A percentile compares a stretch with the other conserved stretches of the same genome.
phyloP scores from a whole-genome alignment of 225 moss, liverwort and hornwort species.

The Neckera pumila region DNA sequence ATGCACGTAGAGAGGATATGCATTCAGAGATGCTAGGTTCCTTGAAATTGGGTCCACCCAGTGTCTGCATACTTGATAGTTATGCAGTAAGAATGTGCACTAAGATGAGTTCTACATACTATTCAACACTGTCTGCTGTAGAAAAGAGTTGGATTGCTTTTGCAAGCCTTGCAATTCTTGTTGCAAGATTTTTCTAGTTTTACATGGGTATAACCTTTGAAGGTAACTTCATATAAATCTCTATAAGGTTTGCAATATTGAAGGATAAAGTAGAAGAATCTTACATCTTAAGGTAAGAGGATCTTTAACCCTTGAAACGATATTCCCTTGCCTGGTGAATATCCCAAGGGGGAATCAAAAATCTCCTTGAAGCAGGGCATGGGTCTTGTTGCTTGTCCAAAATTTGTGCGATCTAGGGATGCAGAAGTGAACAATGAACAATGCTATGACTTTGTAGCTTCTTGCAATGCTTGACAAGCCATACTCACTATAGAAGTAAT shows the following conservation, averaged over 20 bases:
- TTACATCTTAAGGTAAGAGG: background rate
- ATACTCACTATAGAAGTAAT: background rate
- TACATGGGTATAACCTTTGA: background rate
- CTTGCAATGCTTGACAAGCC: background rate
- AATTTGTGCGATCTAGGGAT: background rate
- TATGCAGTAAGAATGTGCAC: too few relatives aligned
- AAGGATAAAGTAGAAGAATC: background rate
- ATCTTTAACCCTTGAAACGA: accelerated
- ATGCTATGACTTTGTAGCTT: background rate
- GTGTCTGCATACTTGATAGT: too few relatives aligned
- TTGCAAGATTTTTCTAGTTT: background rate
- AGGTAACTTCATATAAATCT: background rate
- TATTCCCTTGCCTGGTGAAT: accelerated
- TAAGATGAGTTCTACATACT: too few relatives aligned
- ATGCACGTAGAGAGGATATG: too few relatives aligned
- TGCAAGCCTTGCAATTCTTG: accelerated
- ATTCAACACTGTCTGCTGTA: accelerated
- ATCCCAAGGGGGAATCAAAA: background rate
- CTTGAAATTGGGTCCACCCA: too few relatives aligned
- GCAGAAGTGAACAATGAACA: background rate
- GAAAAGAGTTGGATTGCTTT: background rate
- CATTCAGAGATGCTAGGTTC: too few relatives aligned
- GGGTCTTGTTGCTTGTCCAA: background rate
- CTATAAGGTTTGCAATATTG: background rate
- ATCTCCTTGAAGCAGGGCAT: background rate